Conservation (phyloP, 2,329 filamentous ascomycete genomes). For the Botrytis deweyae region DNA sequence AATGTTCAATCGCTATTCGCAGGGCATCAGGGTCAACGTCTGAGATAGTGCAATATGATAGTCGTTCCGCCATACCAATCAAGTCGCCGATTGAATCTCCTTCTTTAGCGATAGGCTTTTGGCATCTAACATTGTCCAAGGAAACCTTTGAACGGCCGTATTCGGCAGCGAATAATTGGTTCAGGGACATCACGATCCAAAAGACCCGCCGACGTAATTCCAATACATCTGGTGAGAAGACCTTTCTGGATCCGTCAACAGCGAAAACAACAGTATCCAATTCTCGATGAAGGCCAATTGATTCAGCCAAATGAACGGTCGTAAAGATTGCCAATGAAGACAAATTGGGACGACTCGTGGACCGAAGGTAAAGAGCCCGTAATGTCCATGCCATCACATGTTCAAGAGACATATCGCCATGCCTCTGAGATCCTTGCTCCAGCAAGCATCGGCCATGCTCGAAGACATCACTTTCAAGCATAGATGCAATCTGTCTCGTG, state of each 20-base stretch:
- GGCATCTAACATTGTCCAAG: constrained; percentile 27
- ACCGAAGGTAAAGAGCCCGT: constrained; percentile 35
- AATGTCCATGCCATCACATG: constrained; percentile 35
- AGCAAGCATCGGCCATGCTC: constrained; percentile 32
- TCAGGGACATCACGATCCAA: constrained; percentile 29
- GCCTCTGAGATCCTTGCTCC: constrained; percentile 28
- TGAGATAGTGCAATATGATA: constrained; percentile 21
- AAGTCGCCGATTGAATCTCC: constrained; percentile 26
- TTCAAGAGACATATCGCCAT: constrained; percentile 22
- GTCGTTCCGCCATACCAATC: constrained; percentile 25
- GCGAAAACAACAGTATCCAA: constrained; percentile 26
- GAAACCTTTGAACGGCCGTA: constrained; percentile 31
- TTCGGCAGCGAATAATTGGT: constrained; percentile 29
- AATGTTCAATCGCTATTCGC: constrained; percentile 15
- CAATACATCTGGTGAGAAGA: constrained; percentile 21
- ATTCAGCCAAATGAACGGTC: constrained; percentile 36
- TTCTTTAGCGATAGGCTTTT: constrained; percentile 13
- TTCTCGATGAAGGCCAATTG: constrained; percentile 36
- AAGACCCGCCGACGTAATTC: constrained; percentile 30
- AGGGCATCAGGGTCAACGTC: neutral
- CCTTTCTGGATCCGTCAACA: constrained; percentile 18
- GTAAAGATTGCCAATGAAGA: constrained; percentile 35
- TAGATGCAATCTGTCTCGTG: constrained; percentile 27
- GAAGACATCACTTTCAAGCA: constrained; percentile 35
- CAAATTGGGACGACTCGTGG: constrained; percentile 32